phyloP scores from a whole-genome alignment of 495 filamentous ascomycete genomes.

The Xylaria castorea region DNA sequence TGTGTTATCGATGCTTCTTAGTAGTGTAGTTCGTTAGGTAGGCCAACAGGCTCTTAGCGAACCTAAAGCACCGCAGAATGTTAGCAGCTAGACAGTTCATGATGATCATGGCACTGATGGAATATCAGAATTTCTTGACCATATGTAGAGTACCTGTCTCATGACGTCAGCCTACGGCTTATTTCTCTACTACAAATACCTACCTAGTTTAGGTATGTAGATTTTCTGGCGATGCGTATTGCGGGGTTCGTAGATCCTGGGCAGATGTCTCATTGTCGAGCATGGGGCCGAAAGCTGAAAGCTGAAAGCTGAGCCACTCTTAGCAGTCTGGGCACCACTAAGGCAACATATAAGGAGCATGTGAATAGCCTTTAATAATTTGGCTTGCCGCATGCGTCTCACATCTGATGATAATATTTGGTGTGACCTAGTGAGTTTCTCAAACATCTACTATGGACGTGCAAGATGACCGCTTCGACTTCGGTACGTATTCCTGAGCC shows the following conservation, averaged over 20 bases:
- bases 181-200: too few relatives aligned
- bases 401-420: not conserved
- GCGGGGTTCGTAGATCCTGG: conserved; percentile 12
- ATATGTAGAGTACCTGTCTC: not conserved
- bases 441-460: conserved; percentile 12
- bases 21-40: not conserved
- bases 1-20: not conserved
- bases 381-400: not conserved
- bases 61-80: not conserved
- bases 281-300: conserved; percentile 16
- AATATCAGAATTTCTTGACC: not conserved
- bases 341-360: conserved; percentile 18
- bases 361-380: not conserved
- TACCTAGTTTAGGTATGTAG: not conserved
- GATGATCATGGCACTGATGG: not conserved
- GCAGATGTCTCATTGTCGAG: not conserved
- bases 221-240: not conserved
- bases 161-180: not conserved
- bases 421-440: not conserved
- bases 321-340: not conserved
- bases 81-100: not conserved
- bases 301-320: conserved; percentile 18
- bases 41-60: not conserved
- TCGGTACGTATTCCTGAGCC: not conserved
- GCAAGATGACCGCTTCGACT: conserved; percentile 1